These are phyloP conservation scores for Claviceps humidiphila DNA, from an alignment of 2,329 filamentous ascomycete species.

Conservation along the genomic window DNA sequence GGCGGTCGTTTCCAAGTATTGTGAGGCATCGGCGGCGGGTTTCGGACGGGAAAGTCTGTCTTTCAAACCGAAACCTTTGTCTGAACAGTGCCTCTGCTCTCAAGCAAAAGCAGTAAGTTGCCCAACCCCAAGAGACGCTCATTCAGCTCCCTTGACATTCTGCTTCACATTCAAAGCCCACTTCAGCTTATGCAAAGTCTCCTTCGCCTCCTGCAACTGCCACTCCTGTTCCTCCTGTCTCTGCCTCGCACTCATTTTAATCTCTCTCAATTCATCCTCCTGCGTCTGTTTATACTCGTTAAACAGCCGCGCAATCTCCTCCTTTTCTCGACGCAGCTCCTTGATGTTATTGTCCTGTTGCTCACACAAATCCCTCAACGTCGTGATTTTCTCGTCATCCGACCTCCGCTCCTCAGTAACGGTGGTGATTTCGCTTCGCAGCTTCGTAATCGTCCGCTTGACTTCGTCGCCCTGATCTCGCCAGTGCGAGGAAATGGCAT, in stretches of 20 bases:
- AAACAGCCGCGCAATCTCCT: slow-evolving; percentile 46
- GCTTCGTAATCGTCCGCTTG: slow-evolving; percentile 33
- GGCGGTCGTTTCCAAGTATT: background rate
- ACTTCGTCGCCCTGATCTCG: slow-evolving; percentile 52
- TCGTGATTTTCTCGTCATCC: slow-evolving; percentile 51
- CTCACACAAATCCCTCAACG: slow-evolving; percentile 55
- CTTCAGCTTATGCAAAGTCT: slow-evolving; percentile 52
- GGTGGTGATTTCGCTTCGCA: slow-evolving; percentile 39
- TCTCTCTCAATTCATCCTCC: slow-evolving; percentile 43
- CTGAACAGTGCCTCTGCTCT: too few species aligned
- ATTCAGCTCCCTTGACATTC: slow-evolving; percentile 43
- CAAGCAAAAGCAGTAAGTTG: too few species aligned
- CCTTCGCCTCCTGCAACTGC: slow-evolving; percentile 43
- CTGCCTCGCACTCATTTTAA: slow-evolving; percentile 42
- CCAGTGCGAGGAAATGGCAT: slow-evolving; percentile 52
- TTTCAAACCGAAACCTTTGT: too few species aligned
- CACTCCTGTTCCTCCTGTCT: slow-evolving; percentile 49
- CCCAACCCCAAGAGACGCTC: slow-evolving; percentile 1
- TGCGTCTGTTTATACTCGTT: slow-evolving; percentile 52
- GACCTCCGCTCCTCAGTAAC: slow-evolving; percentile 41
- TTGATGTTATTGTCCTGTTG: slow-evolving; percentile 59
- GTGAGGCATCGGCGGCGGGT: background rate
- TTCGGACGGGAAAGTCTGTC: too few species aligned
- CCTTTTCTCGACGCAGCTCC: slow-evolving; percentile 46
- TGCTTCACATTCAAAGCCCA: slow-evolving; percentile 61